phyloP scores from a whole-genome alignment of 208 protist species.

The Angomonas desouzai region DNA sequence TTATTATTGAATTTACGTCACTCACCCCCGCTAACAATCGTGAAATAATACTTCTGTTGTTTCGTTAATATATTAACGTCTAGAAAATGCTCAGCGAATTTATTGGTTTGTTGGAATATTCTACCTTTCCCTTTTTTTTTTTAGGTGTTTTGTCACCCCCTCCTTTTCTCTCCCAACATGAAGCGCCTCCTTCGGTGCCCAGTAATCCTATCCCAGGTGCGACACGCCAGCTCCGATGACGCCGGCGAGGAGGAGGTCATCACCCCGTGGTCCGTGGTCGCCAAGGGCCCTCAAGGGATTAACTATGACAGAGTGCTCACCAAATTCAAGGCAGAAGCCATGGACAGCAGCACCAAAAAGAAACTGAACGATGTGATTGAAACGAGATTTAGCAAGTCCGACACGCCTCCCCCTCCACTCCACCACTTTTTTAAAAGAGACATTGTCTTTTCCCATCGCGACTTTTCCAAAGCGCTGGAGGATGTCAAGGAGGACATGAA shows the following conservation, averaged over 20 bases:
- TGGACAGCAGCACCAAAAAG: conserved; percentile 38
- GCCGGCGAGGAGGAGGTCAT: conserved; percentile 38
- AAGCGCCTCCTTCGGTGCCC: background rate
- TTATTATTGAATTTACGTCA: too few species aligned
- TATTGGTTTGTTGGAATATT: too few species aligned
- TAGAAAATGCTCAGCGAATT: too few species aligned
- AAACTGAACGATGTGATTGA: conserved; percentile 32
- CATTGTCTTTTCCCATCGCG: conserved; percentile 98
- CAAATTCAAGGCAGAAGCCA: conserved; percentile 70
- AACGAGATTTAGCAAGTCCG: conserved; percentile 10
- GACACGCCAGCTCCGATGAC: conserved; percentile 10
- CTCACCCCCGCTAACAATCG: too few species aligned
- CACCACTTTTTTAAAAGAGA: conserved; percentile 94
- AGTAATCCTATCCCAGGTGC: background rate
- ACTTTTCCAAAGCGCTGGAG: conserved; percentile 93
- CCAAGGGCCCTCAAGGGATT: conserved; percentile 69
- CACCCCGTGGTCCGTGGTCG: conserved; percentile 75
- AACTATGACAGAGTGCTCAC: conserved; percentile 80
- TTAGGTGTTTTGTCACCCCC: too few species aligned
- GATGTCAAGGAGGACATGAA: conserved; percentile 62
- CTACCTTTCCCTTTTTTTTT: too few species aligned
- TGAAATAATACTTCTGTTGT: too few species aligned
- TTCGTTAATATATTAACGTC: too few species aligned
- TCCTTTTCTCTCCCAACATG: too few species aligned
- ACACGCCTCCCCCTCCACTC: conserved; percentile 15